These are phyloP conservation scores for Histomonas meleagridis DNA, from an alignment of 208 protist genomes.

Conservation along the genomic window DNA sequence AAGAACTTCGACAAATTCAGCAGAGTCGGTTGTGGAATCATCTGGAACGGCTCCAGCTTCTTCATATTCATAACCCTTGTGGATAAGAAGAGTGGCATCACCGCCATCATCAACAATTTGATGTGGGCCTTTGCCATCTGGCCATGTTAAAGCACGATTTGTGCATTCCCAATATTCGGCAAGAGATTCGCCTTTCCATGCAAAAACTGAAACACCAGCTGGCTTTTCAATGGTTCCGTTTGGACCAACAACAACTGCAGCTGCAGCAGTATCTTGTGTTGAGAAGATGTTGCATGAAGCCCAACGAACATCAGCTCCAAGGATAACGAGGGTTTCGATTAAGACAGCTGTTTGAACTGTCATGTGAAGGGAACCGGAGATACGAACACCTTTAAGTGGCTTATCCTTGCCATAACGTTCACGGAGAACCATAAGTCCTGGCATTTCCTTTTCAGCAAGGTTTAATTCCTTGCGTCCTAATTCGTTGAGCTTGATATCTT, in stretches of 20 bases:
- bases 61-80: constrained; percentile 63
- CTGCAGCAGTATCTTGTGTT: constrained; percentile 85
- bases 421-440: constrained; percentile 88
- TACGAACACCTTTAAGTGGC: constrained; percentile 82
- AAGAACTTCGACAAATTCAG: constrained; percentile 58
- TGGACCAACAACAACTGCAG: constrained; percentile 66
- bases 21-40: constrained; percentile 55
- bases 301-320: constrained; percentile 90
- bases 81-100: constrained; percentile 89
- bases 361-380: constrained; percentile 97
- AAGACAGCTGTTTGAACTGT: constrained; percentile 97
- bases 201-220: constrained; percentile 77
- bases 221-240: constrained; percentile 54
- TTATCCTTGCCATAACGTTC: constrained; percentile 64
- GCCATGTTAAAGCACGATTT: constrained; percentile 69
- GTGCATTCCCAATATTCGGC: constrained; percentile 98
- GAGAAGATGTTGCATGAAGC: constrained; percentile 98
- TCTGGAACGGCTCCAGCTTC: constrained; percentile 56
- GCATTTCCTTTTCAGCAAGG: constrained; percentile 97
- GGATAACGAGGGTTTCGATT: constrained; percentile 90
- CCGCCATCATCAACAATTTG: constrained; percentile 98
- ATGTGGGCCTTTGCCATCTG: constrained; percentile 66
- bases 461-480: constrained; percentile 89
- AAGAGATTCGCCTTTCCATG: constrained; percentile 97
- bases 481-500: constrained; percentile 82